Evolutionary conservation across 805 yeast genomes (phyloP), one percentile per base, ranked within the genome.

Genomic region (Lipomyces japonicus): DNA sequence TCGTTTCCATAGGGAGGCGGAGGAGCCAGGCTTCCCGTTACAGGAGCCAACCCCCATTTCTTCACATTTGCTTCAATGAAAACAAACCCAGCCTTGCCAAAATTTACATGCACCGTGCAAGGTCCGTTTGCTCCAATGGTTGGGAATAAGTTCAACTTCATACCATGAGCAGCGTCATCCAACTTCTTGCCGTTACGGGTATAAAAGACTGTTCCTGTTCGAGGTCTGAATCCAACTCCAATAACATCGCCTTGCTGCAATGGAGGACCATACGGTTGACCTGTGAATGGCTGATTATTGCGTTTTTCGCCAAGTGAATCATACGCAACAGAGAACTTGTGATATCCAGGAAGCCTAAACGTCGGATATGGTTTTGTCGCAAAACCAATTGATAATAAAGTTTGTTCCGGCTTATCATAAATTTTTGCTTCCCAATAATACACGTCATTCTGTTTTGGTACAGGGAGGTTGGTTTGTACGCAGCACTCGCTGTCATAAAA

Each of bases 31-130:
- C 76, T 78, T 1, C 97, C 98, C 58, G 83, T 86, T 35, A 84
- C 75, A 2, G 93, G 91, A n/a, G 95, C 96, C 61, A 84, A 83
- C 4, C 96, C 95, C 96, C 96, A 89, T 65, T 86, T 88, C 65
- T 89, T 89, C 34, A 90, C 95, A 64, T 89, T 88, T 1, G 87
- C 96, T 64, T 90, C 96, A 42, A 90, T 86, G 63, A 78, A 88
- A 2, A 90, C 96, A 68, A 79, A 89, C 2, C 96, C 97, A 50
- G 81, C 75, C 60, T 86, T 91, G 18, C 98, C 98, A 48, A 93
- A 69, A 63, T 88, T 93, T 9, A 86, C 95, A 66, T 86, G 90
- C n/a, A 93, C 72, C 5, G 82, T 77, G 60, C 96, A 86, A 3
- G 83, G 79, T 34, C 88, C 84, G 48, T 79, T 83, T 3, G 96